These are phyloP conservation scores for Myxozyma nipponensis DNA, from an alignment of 805 yeast genomes.

Conservation along the genomic window DNA sequence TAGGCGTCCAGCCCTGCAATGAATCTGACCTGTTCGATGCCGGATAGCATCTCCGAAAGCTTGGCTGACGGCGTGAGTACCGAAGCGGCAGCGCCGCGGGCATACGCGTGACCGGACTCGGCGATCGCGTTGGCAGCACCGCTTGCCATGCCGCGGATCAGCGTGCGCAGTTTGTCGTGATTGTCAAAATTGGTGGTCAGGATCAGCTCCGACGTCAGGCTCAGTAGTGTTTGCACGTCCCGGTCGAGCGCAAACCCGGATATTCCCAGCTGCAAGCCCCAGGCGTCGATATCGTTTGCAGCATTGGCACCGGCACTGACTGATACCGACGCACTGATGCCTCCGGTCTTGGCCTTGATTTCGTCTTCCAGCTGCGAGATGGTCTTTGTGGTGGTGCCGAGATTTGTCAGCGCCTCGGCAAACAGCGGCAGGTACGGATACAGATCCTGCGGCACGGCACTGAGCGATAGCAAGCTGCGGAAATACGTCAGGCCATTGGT, in stretches of 20 bases:
- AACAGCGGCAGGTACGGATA: conserved; percentile 73
- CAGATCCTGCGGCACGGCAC: conserved; percentile 55
- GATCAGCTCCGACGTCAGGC: conserved; percentile 67
- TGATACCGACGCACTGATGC: conserved; percentile 60
- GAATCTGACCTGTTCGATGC: conserved; percentile 74
- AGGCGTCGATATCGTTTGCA: conserved; percentile 41
- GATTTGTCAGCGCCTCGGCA: conserved; percentile 70
- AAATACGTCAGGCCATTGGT: conserved; percentile 81
- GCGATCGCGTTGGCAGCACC: conserved; percentile 77
- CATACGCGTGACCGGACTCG: conserved; percentile 83
- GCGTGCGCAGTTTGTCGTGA: conserved; percentile 62
- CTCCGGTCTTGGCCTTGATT: conserved; percentile 81
- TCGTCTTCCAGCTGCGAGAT: conserved; percentile 83
- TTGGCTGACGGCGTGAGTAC: conserved; percentile 57
- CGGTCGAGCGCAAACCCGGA: conserved; percentile 68
- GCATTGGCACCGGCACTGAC: conserved; percentile 52
- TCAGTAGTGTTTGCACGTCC: conserved; percentile 57
- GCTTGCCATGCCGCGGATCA: conserved; percentile 69
- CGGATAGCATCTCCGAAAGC: conserved; percentile 60
- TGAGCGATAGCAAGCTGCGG: conserved; percentile 60
- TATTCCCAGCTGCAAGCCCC: conserved; percentile 49
- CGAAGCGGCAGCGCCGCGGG: conserved; percentile 64
- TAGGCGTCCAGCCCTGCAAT: conserved; percentile 54
- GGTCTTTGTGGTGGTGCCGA: conserved; percentile 71
- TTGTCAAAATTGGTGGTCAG: conserved; percentile 62